Conservation (phyloP, 345 rosid genomes). For the Rubroshorea leprosula region DNA sequence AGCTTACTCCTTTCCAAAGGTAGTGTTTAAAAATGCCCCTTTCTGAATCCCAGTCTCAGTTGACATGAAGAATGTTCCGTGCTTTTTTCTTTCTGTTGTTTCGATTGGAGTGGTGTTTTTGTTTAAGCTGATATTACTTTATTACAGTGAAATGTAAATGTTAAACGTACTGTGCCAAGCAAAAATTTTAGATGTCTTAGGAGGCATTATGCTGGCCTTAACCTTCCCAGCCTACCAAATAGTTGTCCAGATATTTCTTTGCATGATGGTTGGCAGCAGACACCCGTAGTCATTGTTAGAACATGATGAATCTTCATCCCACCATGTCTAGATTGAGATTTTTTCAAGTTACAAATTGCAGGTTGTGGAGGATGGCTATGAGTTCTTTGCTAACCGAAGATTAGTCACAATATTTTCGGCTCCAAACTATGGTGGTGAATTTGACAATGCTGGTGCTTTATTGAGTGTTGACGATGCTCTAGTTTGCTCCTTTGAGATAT, state of each 20-base stretch:
- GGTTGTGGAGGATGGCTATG: conserved; percentile 99
- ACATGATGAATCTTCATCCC: too few relatives aligned
- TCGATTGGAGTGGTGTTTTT: too few relatives aligned
- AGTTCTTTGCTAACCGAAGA: conserved; percentile 82
- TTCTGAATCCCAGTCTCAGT: too few relatives aligned
- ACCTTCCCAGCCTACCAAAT: conserved; percentile 6
- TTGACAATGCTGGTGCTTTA: conserved; percentile 91
- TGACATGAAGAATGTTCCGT: too few relatives aligned
- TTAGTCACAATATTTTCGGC: conserved; percentile 96
- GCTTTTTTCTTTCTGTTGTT: too few relatives aligned
- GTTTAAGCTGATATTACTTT: too few relatives aligned
- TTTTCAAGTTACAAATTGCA: conserved; percentile 24
- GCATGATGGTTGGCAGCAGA: conserved; percentile 3
- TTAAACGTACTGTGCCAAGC: too few relatives aligned
- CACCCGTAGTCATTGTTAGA: too few relatives aligned
- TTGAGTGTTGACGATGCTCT: conserved; percentile 70
- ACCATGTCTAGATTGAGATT: conserved; percentile 1
- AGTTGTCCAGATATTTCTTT: neutral
- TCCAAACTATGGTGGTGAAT: conserved; percentile 98
- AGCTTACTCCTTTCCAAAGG: too few relatives aligned
- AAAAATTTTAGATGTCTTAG: too few relatives aligned
- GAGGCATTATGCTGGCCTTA: conserved; percentile 4
- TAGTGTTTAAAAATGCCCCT: too few relatives aligned
- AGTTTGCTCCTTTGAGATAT: conserved; percentile 88
- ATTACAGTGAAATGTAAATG: too few relatives aligned